Conservation (phyloP, 805 yeast species). For the Isabelozyma rhagii region DNA sequence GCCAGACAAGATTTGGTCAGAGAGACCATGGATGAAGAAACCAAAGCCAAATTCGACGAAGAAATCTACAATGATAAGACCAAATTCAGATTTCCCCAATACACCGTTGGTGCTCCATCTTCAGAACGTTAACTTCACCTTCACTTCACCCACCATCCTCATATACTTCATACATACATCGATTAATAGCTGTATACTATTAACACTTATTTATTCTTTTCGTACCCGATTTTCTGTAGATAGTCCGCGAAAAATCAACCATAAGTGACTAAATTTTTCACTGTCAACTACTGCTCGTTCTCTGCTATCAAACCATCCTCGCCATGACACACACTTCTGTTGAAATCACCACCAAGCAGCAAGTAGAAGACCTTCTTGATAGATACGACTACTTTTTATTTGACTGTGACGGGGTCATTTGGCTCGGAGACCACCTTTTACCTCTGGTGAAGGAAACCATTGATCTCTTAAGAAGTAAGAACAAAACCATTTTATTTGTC, state of each 20-base stretch:
- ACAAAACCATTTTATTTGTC: slow-evolving; percentile 80
- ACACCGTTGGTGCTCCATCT: slow-evolving; percentile 38
- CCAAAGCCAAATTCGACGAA: slow-evolving; percentile 38
- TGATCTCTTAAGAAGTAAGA: slow-evolving; percentile 46
- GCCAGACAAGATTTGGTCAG: slow-evolving; percentile 59
- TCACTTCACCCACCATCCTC: not conserved
- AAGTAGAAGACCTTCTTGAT: slow-evolving; percentile 54
- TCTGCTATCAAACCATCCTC: no score
- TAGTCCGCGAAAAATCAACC: no score
- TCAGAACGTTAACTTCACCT: slow-evolving; percentile 12
- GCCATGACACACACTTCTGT: slow-evolving; percentile 33
- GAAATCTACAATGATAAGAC: slow-evolving; percentile 43
- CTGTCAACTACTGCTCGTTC: no score
- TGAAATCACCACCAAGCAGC: slow-evolving; percentile 46
- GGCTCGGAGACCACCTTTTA: slow-evolving; percentile 82
- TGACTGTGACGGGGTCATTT: slow-evolving; percentile 96
- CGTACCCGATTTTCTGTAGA: no score
- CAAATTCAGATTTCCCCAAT: slow-evolving; percentile 41
- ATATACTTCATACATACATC: not conserved
- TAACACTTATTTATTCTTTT: no score
- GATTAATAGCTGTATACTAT: no score
- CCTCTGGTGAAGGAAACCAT: slow-evolving; percentile 80
- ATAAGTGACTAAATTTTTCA: no score
- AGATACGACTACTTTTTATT: slow-evolving; percentile 82
- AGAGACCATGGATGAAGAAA: slow-evolving; percentile 39